Percentiles rank a stretch among this genome's conserved stretches.
phyloP scores from a whole-genome alignment of 2,329 filamentous ascomycete species.

The Claviceps sorghi region DNA sequence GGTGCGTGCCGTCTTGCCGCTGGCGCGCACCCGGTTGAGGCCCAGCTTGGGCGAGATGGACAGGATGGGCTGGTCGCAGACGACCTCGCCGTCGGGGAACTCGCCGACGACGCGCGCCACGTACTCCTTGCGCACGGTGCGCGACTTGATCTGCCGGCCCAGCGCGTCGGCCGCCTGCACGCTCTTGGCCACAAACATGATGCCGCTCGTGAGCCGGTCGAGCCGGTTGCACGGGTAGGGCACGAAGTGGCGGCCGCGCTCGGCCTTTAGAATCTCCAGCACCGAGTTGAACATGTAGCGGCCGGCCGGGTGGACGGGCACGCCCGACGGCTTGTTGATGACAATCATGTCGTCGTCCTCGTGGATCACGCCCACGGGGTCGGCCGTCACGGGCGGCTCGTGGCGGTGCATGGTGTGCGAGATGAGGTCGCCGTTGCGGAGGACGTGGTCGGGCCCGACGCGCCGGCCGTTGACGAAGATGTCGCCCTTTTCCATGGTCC shows the following conservation, averaged over 20 bases:
- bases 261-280: slow-evolving; percentile 79
- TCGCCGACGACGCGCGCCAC: slow-evolving; percentile 78
- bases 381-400: slow-evolving; percentile 78
- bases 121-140: slow-evolving; percentile 90
- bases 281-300: slow-evolving; percentile 94
- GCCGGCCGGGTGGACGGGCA: slow-evolving; percentile 89
- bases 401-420: slow-evolving; percentile 91
- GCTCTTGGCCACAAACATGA: slow-evolving; percentile 96
- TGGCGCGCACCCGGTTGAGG: slow-evolving; percentile 84
- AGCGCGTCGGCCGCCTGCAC: slow-evolving; percentile 64
- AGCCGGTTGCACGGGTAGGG: slow-evolving; percentile 76
- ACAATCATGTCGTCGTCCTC: slow-evolving; percentile 90
- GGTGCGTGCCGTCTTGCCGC: slow-evolving; percentile 76
- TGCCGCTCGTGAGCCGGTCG: slow-evolving; percentile 82
- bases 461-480: slow-evolving; percentile 68
- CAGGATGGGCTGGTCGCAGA: slow-evolving; percentile 88
- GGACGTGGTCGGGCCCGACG: slow-evolving; percentile 51
- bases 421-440: slow-evolving; percentile 82
- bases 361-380: slow-evolving; percentile 68
- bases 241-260: slow-evolving; percentile 42
- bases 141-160: slow-evolving; percentile 57
- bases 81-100: slow-evolving; percentile 80
- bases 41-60: slow-evolving; percentile 91
- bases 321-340: slow-evolving; percentile 89
- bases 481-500: slow-evolving; percentile 64